These are phyloP conservation scores for Blechomonas ayalai DNA, from an alignment of 208 protist species.

Conservation along the genomic window DNA sequence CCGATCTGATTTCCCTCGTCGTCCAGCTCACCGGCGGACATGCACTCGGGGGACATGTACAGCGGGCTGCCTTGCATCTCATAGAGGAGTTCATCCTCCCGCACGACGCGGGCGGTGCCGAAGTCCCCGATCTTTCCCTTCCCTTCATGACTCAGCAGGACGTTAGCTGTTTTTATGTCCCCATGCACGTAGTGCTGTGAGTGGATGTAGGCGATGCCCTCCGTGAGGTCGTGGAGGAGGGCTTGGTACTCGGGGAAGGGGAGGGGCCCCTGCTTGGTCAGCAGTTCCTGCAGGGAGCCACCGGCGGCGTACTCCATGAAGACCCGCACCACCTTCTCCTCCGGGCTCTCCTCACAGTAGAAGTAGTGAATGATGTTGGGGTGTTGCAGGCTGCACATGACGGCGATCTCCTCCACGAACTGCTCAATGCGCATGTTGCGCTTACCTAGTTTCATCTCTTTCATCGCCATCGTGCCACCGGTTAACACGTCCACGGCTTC, in stretches of 20 bases:
- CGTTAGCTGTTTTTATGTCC: constrained; percentile 92
- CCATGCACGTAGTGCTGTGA: constrained; percentile 83
- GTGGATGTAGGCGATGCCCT: constrained; percentile 91
- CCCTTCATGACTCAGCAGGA: constrained; percentile 74
- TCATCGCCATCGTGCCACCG: constrained; percentile 86
- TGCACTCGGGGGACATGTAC: constrained; percentile 88
- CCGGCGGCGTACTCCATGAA: constrained; percentile 91
- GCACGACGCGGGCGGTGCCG: constrained; percentile 70
- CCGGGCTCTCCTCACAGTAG: constrained; percentile 77
- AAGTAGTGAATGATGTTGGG: constrained; percentile 93
- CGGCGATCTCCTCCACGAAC: constrained; percentile 77
- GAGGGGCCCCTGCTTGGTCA: constrained; percentile 50
- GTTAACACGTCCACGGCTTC: constrained; percentile 80
- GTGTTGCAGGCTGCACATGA: constrained; percentile 89
- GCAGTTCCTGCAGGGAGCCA: constrained; percentile 61
- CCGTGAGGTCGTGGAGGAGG: constrained; percentile 62
- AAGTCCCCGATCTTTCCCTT: constrained; percentile 91
- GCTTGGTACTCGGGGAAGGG: constrained; percentile 55
- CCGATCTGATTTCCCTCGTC: constrained; percentile 63
- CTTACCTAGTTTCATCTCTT: constrained; percentile 63
- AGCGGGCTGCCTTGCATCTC: constrained; percentile 83
- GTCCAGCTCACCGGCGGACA: constrained; percentile 66
- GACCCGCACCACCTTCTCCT: constrained; percentile 58
- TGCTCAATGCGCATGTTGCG: constrained; percentile 66
- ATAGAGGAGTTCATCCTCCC: constrained; percentile 54